A percentile compares a stretch with the other conserved stretches of the same genome.
Evolutionary conservation across 441 rosid species (phyloP).

Genomic region (Flueggea neowawraea): DNA sequence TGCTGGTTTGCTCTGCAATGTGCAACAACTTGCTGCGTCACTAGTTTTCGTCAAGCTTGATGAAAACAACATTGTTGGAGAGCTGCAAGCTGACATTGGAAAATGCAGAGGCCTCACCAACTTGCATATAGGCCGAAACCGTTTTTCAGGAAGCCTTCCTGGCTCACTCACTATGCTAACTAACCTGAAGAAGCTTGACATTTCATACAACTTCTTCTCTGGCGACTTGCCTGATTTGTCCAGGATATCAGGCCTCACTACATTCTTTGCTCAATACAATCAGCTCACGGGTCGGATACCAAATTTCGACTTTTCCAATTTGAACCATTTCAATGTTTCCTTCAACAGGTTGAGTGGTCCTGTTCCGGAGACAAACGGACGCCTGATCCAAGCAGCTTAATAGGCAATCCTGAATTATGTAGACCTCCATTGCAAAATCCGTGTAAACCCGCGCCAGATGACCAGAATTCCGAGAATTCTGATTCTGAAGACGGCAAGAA

Average conservation of each 20-base stretch:
- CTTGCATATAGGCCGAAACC: constrained; percentile 35
- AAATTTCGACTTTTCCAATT: constrained; percentile 35
- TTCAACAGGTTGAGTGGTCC: constrained; percentile 41
- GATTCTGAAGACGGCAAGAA: constrained; percentile 7
- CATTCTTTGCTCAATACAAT: constrained; percentile 44
- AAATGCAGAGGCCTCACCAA: constrained; percentile 37
- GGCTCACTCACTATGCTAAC: constrained; percentile 30
- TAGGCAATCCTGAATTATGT: constrained; percentile 39
- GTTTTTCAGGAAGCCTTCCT: constrained; percentile 38
- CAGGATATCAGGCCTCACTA: constrained; percentile 32
- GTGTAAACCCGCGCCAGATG: constrained; percentile 14
- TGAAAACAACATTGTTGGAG: constrained; percentile 33
- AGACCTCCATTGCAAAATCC: constrained; percentile 28
- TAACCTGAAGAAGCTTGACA: constrained; percentile 40
- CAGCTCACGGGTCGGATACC: constrained; percentile 43
- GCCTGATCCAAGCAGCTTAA: constrained; percentile 20
- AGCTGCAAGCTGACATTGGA: constrained; percentile 30
- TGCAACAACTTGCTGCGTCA: constrained; percentile 26
- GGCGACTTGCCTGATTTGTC: constrained; percentile 35
- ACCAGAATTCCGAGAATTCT: neutral
- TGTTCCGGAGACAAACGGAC: constrained; percentile 26
- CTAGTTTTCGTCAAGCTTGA: constrained; percentile 27
- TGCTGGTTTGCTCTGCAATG: constrained; percentile 35
- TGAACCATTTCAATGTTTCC: constrained; percentile 48
- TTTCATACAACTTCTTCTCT: constrained; percentile 44